These are phyloP conservation scores for Penicillium sp. DNA, from an alignment of 2,329 filamentous ascomycete species.

Conservation along the genomic window DNA sequence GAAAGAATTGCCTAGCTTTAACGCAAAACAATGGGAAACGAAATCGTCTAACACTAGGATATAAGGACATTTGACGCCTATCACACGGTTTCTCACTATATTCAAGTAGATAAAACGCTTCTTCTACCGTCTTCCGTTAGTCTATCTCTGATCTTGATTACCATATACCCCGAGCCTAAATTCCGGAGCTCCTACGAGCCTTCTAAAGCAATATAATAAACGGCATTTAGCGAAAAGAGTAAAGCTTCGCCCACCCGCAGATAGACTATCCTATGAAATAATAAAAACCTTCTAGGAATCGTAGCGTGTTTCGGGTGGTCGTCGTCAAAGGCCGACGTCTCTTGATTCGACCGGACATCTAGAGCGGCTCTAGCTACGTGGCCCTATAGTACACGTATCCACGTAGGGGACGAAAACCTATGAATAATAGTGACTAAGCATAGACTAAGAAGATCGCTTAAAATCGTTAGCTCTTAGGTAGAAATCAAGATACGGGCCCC, in stretches of 20 bases:
- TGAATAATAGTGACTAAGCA: constrained; percentile 72
- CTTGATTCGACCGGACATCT: neutral
- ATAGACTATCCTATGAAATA: neutral
- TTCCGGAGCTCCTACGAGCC: neutral
- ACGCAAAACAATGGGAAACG: too few species aligned
- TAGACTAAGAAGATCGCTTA: constrained; percentile 65
- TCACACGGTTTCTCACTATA: too few species aligned
- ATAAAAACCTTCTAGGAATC: neutral
- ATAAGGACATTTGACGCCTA: too few species aligned
- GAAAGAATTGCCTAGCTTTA: too few species aligned
- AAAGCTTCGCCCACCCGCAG: neutral
- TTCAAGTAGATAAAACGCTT: neutral
- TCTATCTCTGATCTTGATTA: neutral
- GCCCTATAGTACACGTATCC: constrained; percentile 40
- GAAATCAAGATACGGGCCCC: constrained; percentile 67
- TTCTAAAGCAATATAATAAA: neutral
- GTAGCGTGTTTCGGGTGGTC: neutral
- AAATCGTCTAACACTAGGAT: too few species aligned
- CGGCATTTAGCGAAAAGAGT: neutral
- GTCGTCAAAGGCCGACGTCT: neutral
- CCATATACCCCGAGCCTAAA: neutral
- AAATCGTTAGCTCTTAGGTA: constrained; percentile 75
- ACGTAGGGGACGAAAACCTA: constrained; percentile 66
- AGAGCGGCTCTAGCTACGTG: neutral
- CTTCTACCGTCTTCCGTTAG: neutral